Conservation (phyloP, 257 asterid genomes). For the Ballota nigra region DNA sequence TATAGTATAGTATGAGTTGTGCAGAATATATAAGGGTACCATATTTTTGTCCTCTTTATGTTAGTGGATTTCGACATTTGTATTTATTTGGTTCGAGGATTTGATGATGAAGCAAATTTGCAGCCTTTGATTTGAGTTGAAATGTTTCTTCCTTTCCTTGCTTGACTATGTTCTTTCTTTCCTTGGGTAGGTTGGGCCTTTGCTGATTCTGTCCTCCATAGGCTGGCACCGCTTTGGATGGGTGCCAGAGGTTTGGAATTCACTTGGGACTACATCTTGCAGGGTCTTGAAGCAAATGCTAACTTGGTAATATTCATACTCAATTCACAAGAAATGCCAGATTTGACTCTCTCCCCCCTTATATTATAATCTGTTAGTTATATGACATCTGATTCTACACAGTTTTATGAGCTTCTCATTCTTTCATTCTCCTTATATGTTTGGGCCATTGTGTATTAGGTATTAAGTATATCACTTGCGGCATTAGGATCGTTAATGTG, state of each 20-base stretch:
- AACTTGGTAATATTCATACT: conserved; percentile 59
- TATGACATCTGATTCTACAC: not conserved
- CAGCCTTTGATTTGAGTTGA: not conserved
- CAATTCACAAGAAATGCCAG: not conserved
- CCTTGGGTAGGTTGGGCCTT: conserved; percentile 90
- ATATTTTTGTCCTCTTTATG: not conserved
- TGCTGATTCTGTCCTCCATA: conserved; percentile 96
- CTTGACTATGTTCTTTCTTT: not conserved
- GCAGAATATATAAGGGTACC: not conserved
- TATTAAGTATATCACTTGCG: conserved; percentile 83
- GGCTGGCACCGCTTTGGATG: conserved; percentile 96
- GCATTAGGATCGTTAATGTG: conserved; percentile 91
- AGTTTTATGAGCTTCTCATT: not conserved
- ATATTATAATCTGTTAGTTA: not conserved
- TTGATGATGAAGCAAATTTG: not conserved
- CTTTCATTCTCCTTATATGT: not conserved
- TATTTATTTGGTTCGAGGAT: conserved; percentile 4
- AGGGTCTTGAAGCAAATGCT: conserved; percentile 97
- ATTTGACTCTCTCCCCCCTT: not conserved
- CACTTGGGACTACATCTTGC: conserved; percentile 95
- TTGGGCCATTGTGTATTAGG: conserved; percentile 44
- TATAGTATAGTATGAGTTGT: not conserved
- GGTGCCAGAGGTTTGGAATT: conserved; percentile 98
- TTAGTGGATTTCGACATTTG: not conserved
- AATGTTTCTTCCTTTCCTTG: not conserved